A percentile compares a stretch with the other conserved stretches of the same genome.
phyloP scores from a whole-genome alignment of 2,329 filamentous ascomycete genomes.

The Xylariomycetidae sp. region DNA sequence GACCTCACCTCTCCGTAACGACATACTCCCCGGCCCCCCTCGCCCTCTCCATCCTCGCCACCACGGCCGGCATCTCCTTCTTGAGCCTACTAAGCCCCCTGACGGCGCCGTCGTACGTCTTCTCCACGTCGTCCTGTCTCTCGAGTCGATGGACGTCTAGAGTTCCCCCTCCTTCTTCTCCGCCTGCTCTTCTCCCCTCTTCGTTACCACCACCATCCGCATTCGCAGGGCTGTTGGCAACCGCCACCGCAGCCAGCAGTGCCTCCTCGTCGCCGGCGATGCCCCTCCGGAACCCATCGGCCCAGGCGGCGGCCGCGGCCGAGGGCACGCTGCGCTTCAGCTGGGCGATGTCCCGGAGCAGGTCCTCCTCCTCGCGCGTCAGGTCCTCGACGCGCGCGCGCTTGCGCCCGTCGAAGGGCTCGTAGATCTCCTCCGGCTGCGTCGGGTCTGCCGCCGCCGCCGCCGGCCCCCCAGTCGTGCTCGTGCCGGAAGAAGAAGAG shows the following conservation, averaged over 20 bases:
- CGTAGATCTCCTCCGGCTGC: conserved; percentile 42
- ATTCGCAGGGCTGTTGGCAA: too few species aligned
- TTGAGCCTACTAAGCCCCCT: conserved; percentile 49
- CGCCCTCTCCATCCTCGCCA: conserved; percentile 62
- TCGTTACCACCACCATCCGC: conserved; percentile 6
- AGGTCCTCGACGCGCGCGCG: conserved; percentile 56
- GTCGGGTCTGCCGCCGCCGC: too few species aligned
- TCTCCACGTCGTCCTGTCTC: conserved; percentile 43
- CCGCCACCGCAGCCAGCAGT: conserved; percentile 23
- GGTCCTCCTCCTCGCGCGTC: conserved; percentile 58
- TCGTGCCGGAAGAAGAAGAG: neutral
- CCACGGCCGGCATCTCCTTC: conserved; percentile 56
- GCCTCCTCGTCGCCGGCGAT: conserved; percentile 44
- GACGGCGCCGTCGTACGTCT: conserved; percentile 42
- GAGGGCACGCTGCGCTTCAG: conserved; percentile 52
- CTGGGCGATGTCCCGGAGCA: conserved; percentile 58
- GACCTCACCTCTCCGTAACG: conserved; percentile 35
- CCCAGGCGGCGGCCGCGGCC: conserved; percentile 37
- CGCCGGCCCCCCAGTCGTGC: neutral
- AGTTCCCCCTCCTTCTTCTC: conserved; percentile 11
- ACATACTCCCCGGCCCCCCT: conserved; percentile 56
- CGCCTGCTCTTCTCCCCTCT: conserved; percentile 13
- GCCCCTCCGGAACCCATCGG: conserved; percentile 34
- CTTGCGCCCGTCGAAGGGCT: conserved; percentile 56
- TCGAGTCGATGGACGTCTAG: conserved; percentile 34